These are phyloP conservation scores for Phlebopus sp. DNA, from an alignment of 1,284 basidiomycete species.

Conservation along the genomic window DNA sequence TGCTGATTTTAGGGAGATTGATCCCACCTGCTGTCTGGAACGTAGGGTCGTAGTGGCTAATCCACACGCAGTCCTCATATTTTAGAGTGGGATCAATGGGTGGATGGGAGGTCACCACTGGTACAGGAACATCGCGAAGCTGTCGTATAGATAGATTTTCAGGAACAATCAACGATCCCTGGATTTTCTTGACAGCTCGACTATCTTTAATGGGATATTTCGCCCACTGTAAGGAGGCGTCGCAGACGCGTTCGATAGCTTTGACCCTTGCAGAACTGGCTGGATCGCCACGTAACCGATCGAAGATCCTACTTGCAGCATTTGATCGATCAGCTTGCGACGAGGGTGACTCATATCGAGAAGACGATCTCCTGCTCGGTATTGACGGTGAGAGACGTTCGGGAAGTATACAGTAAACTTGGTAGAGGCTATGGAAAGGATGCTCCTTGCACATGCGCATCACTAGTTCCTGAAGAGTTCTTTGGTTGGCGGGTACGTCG, in stretches of 20 bases:
- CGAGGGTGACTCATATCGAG: constrained; percentile 38
- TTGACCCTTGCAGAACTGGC: constrained; percentile 41
- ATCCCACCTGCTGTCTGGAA: constrained; percentile 79
- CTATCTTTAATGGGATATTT: constrained; percentile 48
- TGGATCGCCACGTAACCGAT: constrained; percentile 49
- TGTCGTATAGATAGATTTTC: constrained; percentile 42
- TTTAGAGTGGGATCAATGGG: constrained; percentile 69
- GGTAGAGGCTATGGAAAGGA: constrained; percentile 92
- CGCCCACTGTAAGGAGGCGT: constrained; percentile 83
- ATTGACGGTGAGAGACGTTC: constrained; percentile 26
- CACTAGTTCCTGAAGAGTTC: constrained; percentile 64
- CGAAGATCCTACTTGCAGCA: constrained; percentile 72
- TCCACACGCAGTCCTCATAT: constrained; percentile 69
- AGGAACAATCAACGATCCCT: constrained; percentile 38
- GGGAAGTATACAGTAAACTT: constrained; percentile 75
- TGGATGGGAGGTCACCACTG: constrained; percentile 74
- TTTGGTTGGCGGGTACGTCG: constrained; percentile 49
- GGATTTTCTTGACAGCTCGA: constrained; percentile 22
- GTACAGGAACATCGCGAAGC: constrained; percentile 63
- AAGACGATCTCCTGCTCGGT: constrained; percentile 39
- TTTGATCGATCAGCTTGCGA: constrained; percentile 50
- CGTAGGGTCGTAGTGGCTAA: constrained; percentile 56
- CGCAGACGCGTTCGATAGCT: constrained; percentile 66
- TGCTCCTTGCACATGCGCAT: constrained; percentile 83
- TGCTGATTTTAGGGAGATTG: constrained; percentile 81